Conservation (phyloP, 306 rosid species). For the Rosa lucieae region DNA sequence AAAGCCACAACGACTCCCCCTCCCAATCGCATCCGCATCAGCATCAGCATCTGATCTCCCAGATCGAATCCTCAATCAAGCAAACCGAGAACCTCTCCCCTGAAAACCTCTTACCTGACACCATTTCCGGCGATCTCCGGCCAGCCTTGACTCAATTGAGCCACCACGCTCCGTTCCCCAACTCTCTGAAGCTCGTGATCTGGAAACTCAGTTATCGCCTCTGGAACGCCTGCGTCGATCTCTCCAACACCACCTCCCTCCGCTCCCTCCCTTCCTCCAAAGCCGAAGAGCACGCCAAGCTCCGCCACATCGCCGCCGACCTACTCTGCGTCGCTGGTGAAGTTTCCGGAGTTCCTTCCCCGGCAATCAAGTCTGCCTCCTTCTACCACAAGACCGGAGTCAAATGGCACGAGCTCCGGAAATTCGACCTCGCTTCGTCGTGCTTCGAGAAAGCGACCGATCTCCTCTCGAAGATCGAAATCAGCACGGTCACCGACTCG, state of each 20-base stretch:
- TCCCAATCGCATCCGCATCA: conserved; percentile 28
- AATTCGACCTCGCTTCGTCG: conserved; percentile 75
- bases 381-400: conserved; percentile 79
- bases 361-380: conserved; percentile 60
- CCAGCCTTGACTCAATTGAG: conserved; percentile 42
- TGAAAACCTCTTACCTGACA: conserved; percentile 27
- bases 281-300: conserved; percentile 55
- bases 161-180: conserved; percentile 54
- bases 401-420: conserved; percentile 65
- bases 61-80: conserved; percentile 58
- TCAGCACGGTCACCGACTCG: conserved; percentile 28
- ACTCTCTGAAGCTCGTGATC: conserved; percentile 57
- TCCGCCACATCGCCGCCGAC: conserved; percentile 80
- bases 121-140: conserved; percentile 50
- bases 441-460: conserved; percentile 89
- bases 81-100: conserved; percentile 52
- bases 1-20: conserved; percentile 29
- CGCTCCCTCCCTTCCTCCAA: conserved; percentile 26
- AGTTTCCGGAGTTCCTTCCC: conserved; percentile 63
- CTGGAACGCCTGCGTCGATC: conserved; percentile 92
- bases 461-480: conserved; percentile 50
- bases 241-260: conserved; percentile 65
- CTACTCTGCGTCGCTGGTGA: conserved; percentile 52
- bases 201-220: conserved; percentile 96
- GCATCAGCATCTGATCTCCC: conserved; percentile 37